Conservation (phyloP, 164 flowering plant genomes). For the grape (Vitis vinifera) region DNA sequence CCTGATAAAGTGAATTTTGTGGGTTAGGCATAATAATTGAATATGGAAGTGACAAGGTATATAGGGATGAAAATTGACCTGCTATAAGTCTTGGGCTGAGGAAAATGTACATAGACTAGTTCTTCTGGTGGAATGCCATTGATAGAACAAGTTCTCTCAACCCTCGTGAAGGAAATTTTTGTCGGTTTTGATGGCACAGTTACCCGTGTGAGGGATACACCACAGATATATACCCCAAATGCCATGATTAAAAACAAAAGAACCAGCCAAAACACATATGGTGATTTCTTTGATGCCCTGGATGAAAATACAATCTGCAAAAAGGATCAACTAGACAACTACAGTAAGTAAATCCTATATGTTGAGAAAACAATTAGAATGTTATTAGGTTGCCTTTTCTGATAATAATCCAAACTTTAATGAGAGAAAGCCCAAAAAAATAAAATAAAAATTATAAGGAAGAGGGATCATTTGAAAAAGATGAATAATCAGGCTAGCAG, state of each 20-base stretch:
- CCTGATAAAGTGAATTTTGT: conserved; percentile 4
- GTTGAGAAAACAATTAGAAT: not conserved
- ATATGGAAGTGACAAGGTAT: not conserved
- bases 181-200: conserved; percentile 12
- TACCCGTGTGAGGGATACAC: conserved; percentile 20
- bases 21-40: not conserved
- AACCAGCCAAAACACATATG: conserved; percentile 17
- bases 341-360: conserved; percentile 3
- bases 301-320: conserved; percentile 26
- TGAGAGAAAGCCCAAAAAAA: too few relatives aligned
- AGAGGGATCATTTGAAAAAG: too few relatives aligned
- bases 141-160: conserved; percentile 12
- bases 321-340: not conserved
- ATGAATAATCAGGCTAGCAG: too few relatives aligned
- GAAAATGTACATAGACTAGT: conserved; percentile 24
- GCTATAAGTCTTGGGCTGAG: conserved; percentile 28
- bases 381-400: not conserved
- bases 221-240: conserved; percentile 25
- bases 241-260: conserved; percentile 21
- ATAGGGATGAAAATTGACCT: conserved; percentile 12
- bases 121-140: conserved; percentile 10
- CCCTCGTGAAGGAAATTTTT: not conserved
- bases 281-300: conserved; percentile 21
- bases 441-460: too few relatives aligned
- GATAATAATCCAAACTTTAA: too few relatives aligned